Base-by-base conservation (phyloP, 2,329 filamentous ascomycete species). In the Paecilomyces formosus region DNA sequence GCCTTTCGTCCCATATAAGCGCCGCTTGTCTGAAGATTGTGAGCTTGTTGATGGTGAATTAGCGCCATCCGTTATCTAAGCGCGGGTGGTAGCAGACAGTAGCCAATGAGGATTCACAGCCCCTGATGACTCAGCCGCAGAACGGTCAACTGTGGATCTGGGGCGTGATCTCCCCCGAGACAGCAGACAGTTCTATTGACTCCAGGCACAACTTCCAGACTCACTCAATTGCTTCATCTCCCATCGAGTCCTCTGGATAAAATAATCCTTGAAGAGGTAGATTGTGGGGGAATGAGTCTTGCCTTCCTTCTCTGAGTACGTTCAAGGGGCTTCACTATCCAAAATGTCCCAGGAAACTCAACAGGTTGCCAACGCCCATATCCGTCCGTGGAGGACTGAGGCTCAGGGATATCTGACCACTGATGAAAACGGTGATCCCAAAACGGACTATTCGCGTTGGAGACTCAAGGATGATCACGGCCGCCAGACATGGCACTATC, bases 401-500 rank as follows among this genome's bases (percentile, higher is more conserved):
- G 66, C 71, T 26, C 70, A 74, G 59, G 72, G 72, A 57, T 70
- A 72, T 58, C 62, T 75, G 26, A 63, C 64, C 8, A 57, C 63
- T 11, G 72, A 75, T 58, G 63, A 60, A 18, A 70, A 72, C 59
- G 71, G 72, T 54, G 73, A 76, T 58, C 60, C 71, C 45, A 85
- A 83, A 69, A 97, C 92, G 3, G 93, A 99, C 74, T 84, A 85
- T 64, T 83, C 85, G 7, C 82, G 89, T 74, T 99, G 94, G 94
- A 85, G 94, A 61, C 77, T 97, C 71, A 83, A 85, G 61, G 88
- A 95, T 68, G 90, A 96, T 60, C 82, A 85, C 55, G 93, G 94
- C 54, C 83, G 89, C 57, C 92, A 97, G 67, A 96, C 90, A 55
- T 99, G 94, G 94, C 89, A 94, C 68, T 99, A 97, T 70, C 79